Percentiles rank a stretch among this genome's conserved stretches.
Evolutionary conservation across 140 eudicot genomes (phyloP).

Genomic region (Bidens hawaiensis): DNA sequence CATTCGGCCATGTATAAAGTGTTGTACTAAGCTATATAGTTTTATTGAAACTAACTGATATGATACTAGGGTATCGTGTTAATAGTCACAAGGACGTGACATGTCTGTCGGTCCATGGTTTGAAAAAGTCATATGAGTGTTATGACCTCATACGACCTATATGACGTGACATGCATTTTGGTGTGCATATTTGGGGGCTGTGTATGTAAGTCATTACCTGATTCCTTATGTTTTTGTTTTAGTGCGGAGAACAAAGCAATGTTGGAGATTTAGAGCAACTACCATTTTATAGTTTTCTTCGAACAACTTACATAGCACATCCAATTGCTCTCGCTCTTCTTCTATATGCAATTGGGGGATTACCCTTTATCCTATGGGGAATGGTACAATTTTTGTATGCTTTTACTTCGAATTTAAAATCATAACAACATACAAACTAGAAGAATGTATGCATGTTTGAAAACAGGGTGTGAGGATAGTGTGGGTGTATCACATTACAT

Average conservation of each 20-base stretch:
- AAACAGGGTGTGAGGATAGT: slow-evolving; percentile 66
- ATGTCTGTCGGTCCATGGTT: too few relatives aligned
- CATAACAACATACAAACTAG: neutral
- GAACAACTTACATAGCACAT: slow-evolving; percentile 22
- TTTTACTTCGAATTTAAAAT: neutral
- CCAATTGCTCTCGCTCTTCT: slow-evolving; percentile 15
- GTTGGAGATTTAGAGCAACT: slow-evolving; percentile 27
- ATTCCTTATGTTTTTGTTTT: neutral
- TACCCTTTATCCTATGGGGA: slow-evolving; percentile 39
- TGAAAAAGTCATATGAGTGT: too few relatives aligned
- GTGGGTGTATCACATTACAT: slow-evolving; percentile 79
- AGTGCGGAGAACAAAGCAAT: slow-evolving; percentile 25
- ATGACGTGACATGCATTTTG: too few relatives aligned
- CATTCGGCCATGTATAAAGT: too few relatives aligned
- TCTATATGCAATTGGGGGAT: slow-evolving; percentile 27
- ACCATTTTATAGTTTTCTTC: slow-evolving; percentile 28
- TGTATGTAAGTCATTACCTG: too few relatives aligned
- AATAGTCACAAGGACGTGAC: too few relatives aligned
- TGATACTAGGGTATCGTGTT: too few relatives aligned
- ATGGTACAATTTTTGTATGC: slow-evolving; percentile 7
- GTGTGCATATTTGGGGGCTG: too few relatives aligned
- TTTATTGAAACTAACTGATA: too few relatives aligned
- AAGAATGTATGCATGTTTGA: neutral
- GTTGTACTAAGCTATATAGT: too few relatives aligned
- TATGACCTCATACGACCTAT: too few relatives aligned